Conservation (phyloP, 331 rosid species). For the Pyracantha coccinea region DNA sequence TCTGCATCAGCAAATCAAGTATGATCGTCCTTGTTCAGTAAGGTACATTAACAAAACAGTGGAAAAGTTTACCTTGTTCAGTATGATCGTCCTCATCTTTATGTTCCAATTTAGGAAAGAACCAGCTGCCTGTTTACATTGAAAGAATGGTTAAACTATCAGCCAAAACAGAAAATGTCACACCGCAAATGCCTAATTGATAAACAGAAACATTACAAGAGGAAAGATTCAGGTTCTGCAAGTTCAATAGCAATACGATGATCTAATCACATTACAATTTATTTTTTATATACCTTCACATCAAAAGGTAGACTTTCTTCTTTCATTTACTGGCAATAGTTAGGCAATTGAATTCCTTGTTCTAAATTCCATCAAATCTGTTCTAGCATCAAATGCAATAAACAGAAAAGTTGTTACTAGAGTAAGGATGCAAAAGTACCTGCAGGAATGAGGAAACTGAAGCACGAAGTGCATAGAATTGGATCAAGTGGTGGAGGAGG, state of each 20-base stretch:
- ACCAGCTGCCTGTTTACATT: constrained; percentile 31
- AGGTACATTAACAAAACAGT: too few relatives aligned
- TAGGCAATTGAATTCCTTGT: background rate
- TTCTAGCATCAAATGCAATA: background rate
- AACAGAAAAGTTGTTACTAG: background rate
- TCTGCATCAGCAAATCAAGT: constrained; percentile 11
- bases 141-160: background rate
- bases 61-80: background rate
- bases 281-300: background rate
- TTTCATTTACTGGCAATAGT: background rate
- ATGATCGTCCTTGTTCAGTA: background rate
- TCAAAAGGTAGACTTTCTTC: background rate
- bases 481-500: constrained; percentile 4
- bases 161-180: background rate
- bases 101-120: constrained; percentile 10
- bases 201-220: background rate
- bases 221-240: background rate
- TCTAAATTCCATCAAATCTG: background rate
- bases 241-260: background rate
- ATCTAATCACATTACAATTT: background rate
- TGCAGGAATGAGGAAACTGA: constrained; percentile 49
- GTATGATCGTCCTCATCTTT: background rate
- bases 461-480: constrained; percentile 51
- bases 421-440: constrained; percentile 19
- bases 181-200: background rate